Conservation (phyloP, 1,139 yeast genomes). For the Zygosaccharomyces pseudobailii region DNA sequence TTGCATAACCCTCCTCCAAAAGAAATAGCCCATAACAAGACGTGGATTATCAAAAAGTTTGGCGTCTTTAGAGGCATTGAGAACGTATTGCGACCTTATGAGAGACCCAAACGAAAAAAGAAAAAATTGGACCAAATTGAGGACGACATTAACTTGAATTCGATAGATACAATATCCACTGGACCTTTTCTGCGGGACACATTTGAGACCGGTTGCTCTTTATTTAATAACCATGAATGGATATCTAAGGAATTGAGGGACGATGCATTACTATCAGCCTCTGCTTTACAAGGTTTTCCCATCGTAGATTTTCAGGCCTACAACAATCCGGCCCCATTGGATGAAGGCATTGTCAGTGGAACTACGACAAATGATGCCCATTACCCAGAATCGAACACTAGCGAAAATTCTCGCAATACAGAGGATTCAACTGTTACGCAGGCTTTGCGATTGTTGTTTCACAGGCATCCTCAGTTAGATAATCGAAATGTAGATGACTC, state of each 20-base stretch:
- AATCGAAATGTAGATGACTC: not conserved
- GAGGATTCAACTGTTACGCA: slow-evolving; percentile 7
- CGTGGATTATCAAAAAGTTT: slow-evolving; percentile 71
- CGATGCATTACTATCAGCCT: slow-evolving; percentile 68
- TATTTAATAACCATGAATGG: slow-evolving; percentile 45
- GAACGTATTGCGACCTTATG: slow-evolving; percentile 11
- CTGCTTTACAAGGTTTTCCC: slow-evolving; percentile 55
- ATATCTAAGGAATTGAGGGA: slow-evolving; percentile 64
- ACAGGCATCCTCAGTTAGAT: slow-evolving; percentile 8
- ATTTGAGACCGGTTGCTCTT: slow-evolving; percentile 22
- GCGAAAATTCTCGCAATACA: not conserved
- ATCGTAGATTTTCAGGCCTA: slow-evolving; percentile 7
- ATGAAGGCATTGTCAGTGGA: not conserved
- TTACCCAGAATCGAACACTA: not conserved
- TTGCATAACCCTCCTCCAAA: slow-evolving; percentile 50
- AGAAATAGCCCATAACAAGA: slow-evolving; percentile 43
- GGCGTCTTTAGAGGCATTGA: slow-evolving; percentile 58
- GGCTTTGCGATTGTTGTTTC: slow-evolving; percentile 14
- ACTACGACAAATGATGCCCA: not conserved
- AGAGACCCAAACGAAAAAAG: slow-evolving; percentile 22
- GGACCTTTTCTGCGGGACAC: slow-evolving; percentile 5
- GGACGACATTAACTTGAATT: not conserved
- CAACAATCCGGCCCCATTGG: slow-evolving; percentile 4
- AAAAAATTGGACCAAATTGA: slow-evolving; percentile 7
- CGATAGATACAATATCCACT: not conserved